Base-by-base conservation (phyloP, 2,329 filamentous ascomycete genomes). In the Neofusicoccum kwambonambiense region DNA sequence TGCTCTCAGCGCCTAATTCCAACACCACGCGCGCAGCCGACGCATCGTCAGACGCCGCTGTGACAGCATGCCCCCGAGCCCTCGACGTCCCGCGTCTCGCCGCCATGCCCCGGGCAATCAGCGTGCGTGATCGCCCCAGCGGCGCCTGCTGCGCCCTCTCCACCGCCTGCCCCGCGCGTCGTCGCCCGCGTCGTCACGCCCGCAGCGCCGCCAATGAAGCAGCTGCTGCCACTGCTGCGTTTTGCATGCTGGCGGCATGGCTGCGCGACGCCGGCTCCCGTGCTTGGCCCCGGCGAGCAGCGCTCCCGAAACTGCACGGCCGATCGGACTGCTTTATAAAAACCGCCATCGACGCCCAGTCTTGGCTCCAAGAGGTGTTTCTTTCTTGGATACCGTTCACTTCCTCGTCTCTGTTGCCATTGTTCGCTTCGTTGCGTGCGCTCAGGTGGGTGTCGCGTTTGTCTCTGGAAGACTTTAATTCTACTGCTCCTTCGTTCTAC, bases 331-430 rank as follows among this genome's bases (percentile, higher is more conserved):
- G 15, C 39, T 37, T 60, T 60, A 60, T 60, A 60, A 47, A 45
- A 44, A 39, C 44, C 27, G 19, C 31, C 54, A 45, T 58, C 54
- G 31, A 39, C n/a, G 17, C 12, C 41, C 56, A 45, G 56, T 47
- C 56, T 60, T 60, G 56, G 56, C 56, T 60, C 56, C 56, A 60
- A 60, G 56, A 45, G 41, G 56, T 60, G 42, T 58, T 60, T 64
- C 54, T 64, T 51, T 64, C 45, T 41, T 45, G 17, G 27, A 31
- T 22, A 31, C 50, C 62, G 37, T 35, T 58, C 62, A 31, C 31
- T 42, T 42, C 31, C 35, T 4, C 41, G 17, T 49, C 27, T 64
- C 62, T 1, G 11, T 39, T 39, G 39, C 44, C 35, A 19, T 60
- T 64, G 34, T 58, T 57, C 45, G 13, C 19, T 64, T 64, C 51